Evolutionary conservation across 192 early-diverging fungal genomes (phyloP), one percentile per base, ranked within the genome.

Genomic region (Lunasporangiospora selenospora): DNA sequence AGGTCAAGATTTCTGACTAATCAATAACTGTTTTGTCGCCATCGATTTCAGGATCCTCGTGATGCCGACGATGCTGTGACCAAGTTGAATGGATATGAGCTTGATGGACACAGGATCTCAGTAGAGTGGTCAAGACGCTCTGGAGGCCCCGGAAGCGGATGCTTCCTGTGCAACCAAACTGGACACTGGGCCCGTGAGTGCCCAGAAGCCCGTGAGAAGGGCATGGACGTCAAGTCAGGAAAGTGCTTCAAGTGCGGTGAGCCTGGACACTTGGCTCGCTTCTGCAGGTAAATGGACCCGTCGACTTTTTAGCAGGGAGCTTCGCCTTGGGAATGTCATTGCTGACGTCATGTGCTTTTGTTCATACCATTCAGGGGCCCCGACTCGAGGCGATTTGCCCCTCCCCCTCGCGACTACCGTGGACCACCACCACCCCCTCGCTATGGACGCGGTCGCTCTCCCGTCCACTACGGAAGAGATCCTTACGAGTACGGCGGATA

Each of bases 171-270:
- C 70, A 70, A 71, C 16, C 69, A 69, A 27, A 77, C 76, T 40
- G 82, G 82, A 21, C 82, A 84, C 51, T 84, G 82, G 82, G 82
- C 80, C 15, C 58, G 80, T 34, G 82, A 84, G 37, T 84, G 82
- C 55, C 77, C 79, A 12, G 77, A 81, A 27, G 80, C 80, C 21
- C 67, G 76, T 19, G 79, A 84, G 38, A 77, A 77, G 41, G 82
- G 82, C 13, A 81, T 84, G 79, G 82, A 84, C 46, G 82, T 84
- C 47, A 77, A 79, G 36, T 80, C 77, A 58, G 82, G 82, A 48
- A 79, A 75, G 53, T 81, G 80, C 58, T 84, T 84, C 64, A 77
- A 77, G 81, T 84, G 75, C 45, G 82, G 80, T 23, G 65, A 83
- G 48, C 55, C 75, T 36, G 82, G 80, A 9, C 77, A 84, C 65